Evolutionary conservation across 2,329 filamentous ascomycete species (phyloP).

Genomic region (Arthrobotrys conoides): DNA sequence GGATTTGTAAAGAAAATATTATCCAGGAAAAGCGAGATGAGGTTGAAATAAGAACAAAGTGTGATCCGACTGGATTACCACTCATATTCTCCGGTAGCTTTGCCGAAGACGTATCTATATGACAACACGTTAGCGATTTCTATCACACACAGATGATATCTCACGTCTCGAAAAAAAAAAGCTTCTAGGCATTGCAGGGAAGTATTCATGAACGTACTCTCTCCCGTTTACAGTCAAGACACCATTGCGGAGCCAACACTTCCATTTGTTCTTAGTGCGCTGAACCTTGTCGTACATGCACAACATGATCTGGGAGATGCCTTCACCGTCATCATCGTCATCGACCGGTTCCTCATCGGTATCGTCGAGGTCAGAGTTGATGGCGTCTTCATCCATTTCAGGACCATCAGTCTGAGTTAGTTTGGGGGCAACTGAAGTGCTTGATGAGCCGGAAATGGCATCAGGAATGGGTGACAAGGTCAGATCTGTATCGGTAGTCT

Average conservation of each 20-base stretch:
- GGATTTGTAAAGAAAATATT: neutral
- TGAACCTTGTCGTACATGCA: conserved; percentile 99
- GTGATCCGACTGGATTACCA: conserved; percentile 74
- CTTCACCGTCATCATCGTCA: conserved; percentile 89
- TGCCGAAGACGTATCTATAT: conserved; percentile 89
- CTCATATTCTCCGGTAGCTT: conserved; percentile 96
- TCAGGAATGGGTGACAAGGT: conserved; percentile 5
- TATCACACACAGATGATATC: neutral
- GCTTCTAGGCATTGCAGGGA: neutral
- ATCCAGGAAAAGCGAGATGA: conserved; percentile 13
- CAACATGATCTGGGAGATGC: conserved; percentile 91
- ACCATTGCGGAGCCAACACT: conserved; percentile 97
- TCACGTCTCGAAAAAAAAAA: neutral
- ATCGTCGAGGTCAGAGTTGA: conserved; percentile 98
- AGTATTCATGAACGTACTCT: conserved; percentile 74
- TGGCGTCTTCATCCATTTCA: conserved; percentile 87
- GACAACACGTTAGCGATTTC: conserved; percentile 63
- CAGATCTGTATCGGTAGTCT: neutral
- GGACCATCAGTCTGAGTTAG: conserved; percentile 73
- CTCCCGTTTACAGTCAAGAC: conserved; percentile 93
- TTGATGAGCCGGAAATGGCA: conserved; percentile 38
- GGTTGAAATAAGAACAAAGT: neutral
- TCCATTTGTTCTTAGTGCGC: conserved; percentile 99
- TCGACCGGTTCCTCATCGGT: conserved; percentile 83
- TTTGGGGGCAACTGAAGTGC: conserved; percentile 57